Evolutionary conservation across 129 eudicot genomes (phyloP), one percentile per base, ranked within the genome.

Genomic region (Deinandra increscens): DNA sequence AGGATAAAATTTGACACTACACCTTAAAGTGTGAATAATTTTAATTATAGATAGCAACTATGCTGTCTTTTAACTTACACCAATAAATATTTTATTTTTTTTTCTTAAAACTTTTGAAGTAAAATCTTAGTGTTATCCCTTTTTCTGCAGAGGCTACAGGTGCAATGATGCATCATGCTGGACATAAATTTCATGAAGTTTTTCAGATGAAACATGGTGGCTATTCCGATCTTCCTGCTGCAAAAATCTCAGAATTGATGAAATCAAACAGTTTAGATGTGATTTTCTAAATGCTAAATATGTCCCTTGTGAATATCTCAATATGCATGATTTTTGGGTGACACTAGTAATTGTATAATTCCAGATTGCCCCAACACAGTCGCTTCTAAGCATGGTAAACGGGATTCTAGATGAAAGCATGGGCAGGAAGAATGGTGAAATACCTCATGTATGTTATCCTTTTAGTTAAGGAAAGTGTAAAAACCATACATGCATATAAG

Each of bases 351-450:
- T 82, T 55, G 63, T 61, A 42, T 67, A 60, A 76, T 70, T 75
- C 33, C 39, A 93, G 99, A 87, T 80, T 87, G 97, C 99, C 48
- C 97, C 99, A 12, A 93, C 97, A 26, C 99, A 93, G 78, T 93
- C 99, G 34, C 90, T 93, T 20, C 70, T 93, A 56, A 87, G 90
- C 78, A 84, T 93, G 67, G 90, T 93, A 46, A 93, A 85, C 43
- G 88, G 95, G 51, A 93, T 93, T 75, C 68, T 93, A 80, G 97
- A 93, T 17, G 97, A 93, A 80, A 83, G 95, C 78, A 72, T 86
- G 54, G 91, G 85, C 76, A 79, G 92, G 69, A 93, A 87, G 85
- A 85, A 75, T 44, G 88, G 88, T 37, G 99, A 89, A 81, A 85
- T 93, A 78, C 99, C 99, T 81, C 90, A 90, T 70, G 99, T 93